Base-by-base conservation (phyloP, 139 green algal genomes). In the Tetradesmus lagerheimii region DNA sequence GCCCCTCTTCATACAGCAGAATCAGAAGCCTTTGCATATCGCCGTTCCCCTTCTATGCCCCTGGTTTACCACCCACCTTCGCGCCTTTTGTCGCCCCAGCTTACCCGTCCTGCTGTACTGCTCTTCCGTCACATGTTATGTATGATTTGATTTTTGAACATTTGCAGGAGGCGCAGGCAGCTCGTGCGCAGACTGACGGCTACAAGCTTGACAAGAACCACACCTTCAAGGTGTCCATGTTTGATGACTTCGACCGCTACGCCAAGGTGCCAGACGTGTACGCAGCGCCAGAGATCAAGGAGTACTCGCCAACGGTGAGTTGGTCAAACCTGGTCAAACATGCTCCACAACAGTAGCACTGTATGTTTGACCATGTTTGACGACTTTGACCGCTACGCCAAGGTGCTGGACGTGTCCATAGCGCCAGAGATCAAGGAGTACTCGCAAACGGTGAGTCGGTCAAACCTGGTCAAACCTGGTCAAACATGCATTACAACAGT, bases 191-290 rank as follows among this genome's bases (percentile, higher is more conserved):
- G 79, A 94, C 91, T 0, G 38, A 91, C 37, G 89, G 87, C 74
- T 99, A 99, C 93, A 95, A 97, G 92, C 96, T 99, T 64, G 98
- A 99, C 95, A 99, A 99, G 95, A 93, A 86, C 31, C 98, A 99
- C 96, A 95, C 94, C n/a, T 99, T 99, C 90, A 92, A 90, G 4
- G 96, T 98, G 29, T 96, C 31, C 83, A 96, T 98, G 90, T 99
- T 99, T 91, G 97, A 99, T 80, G 98, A 99, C 90, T 95, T 99
- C 80, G 98, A 99, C 25, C 95, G 95, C 76, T 96, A 97, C 31
- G 87, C 88, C 0, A 89, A 91, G 34, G 90, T 96, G 35, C 93
- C 96, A 5, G 95, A 95, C 25, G 89, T 91, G 64, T 97, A 97
- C 83, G 31, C n/a, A 14, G 47, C 88, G 25, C 88, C 39, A 84